These are phyloP conservation scores for Lachancea thermotolerans DNA, from an alignment of 805 yeast genomes.

Conservation along the genomic window DNA sequence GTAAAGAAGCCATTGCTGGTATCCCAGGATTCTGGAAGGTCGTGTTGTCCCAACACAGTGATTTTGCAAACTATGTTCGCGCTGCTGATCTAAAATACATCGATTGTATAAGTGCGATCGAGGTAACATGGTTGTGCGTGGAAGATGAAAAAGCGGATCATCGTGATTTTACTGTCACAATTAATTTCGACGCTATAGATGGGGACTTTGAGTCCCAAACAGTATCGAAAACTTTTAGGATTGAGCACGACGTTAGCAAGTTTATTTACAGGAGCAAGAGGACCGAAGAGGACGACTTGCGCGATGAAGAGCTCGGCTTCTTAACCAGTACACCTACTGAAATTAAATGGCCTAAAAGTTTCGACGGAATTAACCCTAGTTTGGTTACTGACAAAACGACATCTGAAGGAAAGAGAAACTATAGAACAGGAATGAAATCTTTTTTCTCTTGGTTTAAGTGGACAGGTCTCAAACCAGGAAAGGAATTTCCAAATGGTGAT, in stretches of 20 bases:
- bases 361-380: slow-evolving; percentile 49
- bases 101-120: slow-evolving; percentile 58
- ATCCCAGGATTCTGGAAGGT: slow-evolving; percentile 84
- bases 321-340: slow-evolving; percentile 48
- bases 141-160: slow-evolving; percentile 36
- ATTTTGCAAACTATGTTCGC: slow-evolving; percentile 71
- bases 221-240: slow-evolving; percentile 53
- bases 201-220: slow-evolving; percentile 49
- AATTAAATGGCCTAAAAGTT: slow-evolving; percentile 64
- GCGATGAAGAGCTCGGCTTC: slow-evolving; percentile 48
- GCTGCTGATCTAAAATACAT: slow-evolving; percentile 72
- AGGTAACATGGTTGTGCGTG: slow-evolving; percentile 45
- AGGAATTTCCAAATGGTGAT: slow-evolving; percentile 73
- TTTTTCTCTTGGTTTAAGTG: slow-evolving; percentile 84
- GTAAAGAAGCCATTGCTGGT: slow-evolving; percentile 45
- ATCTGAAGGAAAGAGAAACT: slow-evolving; percentile 49
- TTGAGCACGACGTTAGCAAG: slow-evolving; percentile 25
- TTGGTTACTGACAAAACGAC: slow-evolving; percentile 41
- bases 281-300: slow-evolving; percentile 20
- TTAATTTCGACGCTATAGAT: slow-evolving; percentile 47
- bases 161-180: slow-evolving; percentile 52
- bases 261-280: slow-evolving; percentile 14
- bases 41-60: slow-evolving; percentile 76
- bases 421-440: slow-evolving; percentile 69
- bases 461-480: slow-evolving; percentile 74